Evolutionary conservation across 306 rosid genomes (phyloP).

Genomic region (Cercis canadensis): DNA sequence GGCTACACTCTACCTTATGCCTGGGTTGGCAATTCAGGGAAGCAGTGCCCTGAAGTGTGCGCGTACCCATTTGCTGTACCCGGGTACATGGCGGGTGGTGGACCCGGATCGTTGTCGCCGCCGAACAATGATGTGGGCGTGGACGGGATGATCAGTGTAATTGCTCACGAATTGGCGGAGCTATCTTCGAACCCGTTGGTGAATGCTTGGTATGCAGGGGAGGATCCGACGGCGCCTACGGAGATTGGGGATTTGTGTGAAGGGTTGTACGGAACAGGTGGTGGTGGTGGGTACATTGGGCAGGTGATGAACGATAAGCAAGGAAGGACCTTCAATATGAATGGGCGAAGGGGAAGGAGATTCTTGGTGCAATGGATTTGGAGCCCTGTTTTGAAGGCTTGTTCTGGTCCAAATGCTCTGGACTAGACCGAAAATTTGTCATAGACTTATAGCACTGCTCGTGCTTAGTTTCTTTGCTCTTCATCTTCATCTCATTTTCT

Average conservation of each 20-base stretch:
- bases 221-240: slow-evolving; percentile 94
- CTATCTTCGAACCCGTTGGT: slow-evolving; percentile 55
- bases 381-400: slow-evolving; percentile 86
- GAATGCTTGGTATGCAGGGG: slow-evolving; percentile 81
- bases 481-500: neutral
- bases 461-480: neutral
- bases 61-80: slow-evolving; percentile 93
- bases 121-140: slow-evolving; percentile 58
- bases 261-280: slow-evolving; percentile 87
- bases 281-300: slow-evolving; percentile 94
- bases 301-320: slow-evolving; percentile 67
- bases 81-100: slow-evolving; percentile 77
- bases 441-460: too few relatives aligned
- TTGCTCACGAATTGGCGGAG: slow-evolving; percentile 67
- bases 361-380: slow-evolving; percentile 90
- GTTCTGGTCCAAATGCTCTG: slow-evolving; percentile 88
- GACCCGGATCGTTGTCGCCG: slow-evolving; percentile 64
- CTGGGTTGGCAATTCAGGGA: slow-evolving; percentile 89
- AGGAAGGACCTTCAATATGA: slow-evolving; percentile 73
- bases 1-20: slow-evolving; percentile 91
- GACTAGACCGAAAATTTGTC: slow-evolving; percentile 41
- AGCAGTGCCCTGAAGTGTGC: slow-evolving; percentile 91
- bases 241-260: slow-evolving; percentile 92
- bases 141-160: slow-evolving; percentile 71
- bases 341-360: slow-evolving; percentile 69